These are phyloP conservation scores for Discostella stelligeroides DNA, from an alignment of 108 stramenopile genomes.

Conservation along the genomic window DNA sequence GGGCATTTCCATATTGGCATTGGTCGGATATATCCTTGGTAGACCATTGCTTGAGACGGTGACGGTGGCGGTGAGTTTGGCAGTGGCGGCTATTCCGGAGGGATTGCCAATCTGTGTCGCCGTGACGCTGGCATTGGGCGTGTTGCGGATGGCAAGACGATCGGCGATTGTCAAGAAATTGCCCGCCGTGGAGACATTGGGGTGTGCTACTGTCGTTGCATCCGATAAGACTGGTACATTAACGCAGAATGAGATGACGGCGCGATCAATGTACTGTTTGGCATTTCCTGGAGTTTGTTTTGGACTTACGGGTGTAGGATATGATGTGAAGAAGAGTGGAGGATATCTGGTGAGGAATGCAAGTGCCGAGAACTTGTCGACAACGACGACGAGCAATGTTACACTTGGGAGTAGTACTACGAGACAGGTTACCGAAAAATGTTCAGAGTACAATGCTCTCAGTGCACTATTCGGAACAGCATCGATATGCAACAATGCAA, in stretches of 20 bases:
- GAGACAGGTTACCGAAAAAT: constrained; percentile 29
- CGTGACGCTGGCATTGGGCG: constrained; percentile 92
- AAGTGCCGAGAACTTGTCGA: constrained; percentile 23
- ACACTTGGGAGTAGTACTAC: constrained; percentile 17
- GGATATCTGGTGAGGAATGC: constrained; percentile 53
- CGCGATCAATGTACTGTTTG: constrained; percentile 60
- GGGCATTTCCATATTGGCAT: constrained; percentile 86
- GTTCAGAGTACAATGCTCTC: constrained; percentile 58
- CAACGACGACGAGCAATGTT: constrained; percentile 7
- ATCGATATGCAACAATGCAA: constrained; percentile 88
- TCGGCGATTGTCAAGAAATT: constrained; percentile 94
- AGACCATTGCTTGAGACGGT: constrained; percentile 86
- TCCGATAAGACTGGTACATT: constrained; percentile 98
- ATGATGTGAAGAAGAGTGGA: constrained; percentile 42
- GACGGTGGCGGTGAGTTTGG: constrained; percentile 96
- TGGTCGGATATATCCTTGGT: constrained; percentile 83
- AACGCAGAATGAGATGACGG: constrained; percentile 97
- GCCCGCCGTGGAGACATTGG: constrained; percentile 95
- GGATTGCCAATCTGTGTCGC: constrained; percentile 92
- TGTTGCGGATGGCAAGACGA: constrained; percentile 87
- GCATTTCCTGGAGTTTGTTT: constrained; percentile 73
- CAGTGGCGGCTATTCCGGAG: constrained; percentile 98
- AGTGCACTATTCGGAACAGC: constrained; percentile 68
- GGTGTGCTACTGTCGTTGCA: constrained; percentile 92
- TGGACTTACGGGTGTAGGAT: constrained; percentile 81